Percentiles rank a stretch among this genome's conserved stretches.
Conservation (phyloP, 78 protist genomes). For the Cavenderia fasciculata region DNA sequence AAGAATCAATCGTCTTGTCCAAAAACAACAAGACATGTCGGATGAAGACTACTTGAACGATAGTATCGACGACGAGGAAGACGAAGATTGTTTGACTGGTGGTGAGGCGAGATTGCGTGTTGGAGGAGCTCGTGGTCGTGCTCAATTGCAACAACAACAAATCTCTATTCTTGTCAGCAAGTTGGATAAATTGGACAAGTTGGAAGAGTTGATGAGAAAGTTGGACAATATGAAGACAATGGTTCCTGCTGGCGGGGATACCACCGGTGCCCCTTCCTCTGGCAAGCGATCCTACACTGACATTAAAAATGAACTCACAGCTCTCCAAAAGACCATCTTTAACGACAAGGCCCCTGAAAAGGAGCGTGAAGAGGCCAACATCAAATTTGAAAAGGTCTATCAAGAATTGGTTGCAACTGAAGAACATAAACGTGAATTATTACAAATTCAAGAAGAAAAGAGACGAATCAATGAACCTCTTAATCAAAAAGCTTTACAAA, state of each 20-base stretch:
- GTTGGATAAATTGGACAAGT: conserved; percentile 78
- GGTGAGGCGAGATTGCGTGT: neutral
- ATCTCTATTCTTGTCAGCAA: conserved; percentile 43
- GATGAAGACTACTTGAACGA: neutral
- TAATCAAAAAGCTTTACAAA: conserved; percentile 35
- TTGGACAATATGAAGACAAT: conserved; percentile 54
- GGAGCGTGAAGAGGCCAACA: conserved; percentile 80
- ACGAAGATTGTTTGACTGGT: neutral
- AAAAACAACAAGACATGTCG: neutral
- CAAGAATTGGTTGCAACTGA: conserved; percentile 66
- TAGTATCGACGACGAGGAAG: neutral
- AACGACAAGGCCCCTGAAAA: conserved; percentile 25
- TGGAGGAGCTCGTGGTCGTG: neutral
- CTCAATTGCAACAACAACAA: conserved; percentile 40
- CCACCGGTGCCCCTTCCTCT: neutral
- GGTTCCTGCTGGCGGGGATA: conserved; percentile 1
- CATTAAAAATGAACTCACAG: conserved; percentile 60
- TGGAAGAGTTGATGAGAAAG: conserved; percentile 79
- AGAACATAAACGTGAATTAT: conserved; percentile 57
- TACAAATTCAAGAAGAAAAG: conserved; percentile 42
- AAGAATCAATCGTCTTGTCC: conserved; percentile 1
- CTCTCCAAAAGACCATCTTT: conserved; percentile 47
- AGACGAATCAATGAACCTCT: conserved; percentile 52
- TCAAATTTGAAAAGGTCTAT: conserved; percentile 70
- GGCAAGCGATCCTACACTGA: conserved; percentile 35